Base-by-base conservation (phyloP, 2,329 filamentous ascomycete species). In the Boeremia exigua region DNA sequence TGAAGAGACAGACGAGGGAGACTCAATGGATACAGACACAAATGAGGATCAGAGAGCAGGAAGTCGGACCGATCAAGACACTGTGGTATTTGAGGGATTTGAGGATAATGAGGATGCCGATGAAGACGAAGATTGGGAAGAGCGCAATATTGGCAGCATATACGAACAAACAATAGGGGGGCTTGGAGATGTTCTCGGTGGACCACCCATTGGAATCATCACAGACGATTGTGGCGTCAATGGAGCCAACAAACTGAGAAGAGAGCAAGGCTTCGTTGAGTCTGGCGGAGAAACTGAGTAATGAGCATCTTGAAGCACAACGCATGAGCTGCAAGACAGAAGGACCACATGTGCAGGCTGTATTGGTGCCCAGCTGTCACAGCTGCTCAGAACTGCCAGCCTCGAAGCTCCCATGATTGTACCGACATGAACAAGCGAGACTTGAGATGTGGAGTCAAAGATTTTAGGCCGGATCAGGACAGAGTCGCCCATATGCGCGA, bases 81-180 rank as follows among this genome's bases (percentile, higher is more conserved):
- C 63, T 6, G 66, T 69, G 6, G 63, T 58, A 1, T 72, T 72
- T 47, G 67, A 71, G 44, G 69, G 69, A 2, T 73, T 70, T n/a
- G 78, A 78, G 1, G 78, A 82, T 9, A 78, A 72, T 15, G 70
- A 81, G 36, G 71, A 73, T 4, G 62, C 67, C 33, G 80, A 81
- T 30, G 69, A 86, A 37, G 68, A 71, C 15, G 72, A 74, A 4
- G 64, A 66, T 10, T 65, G 62, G 67, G 66, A 72, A 49, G 67
- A 61, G 45, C 62, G 55, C 10, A 59, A 63, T 23, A 63, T 67
- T 45, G 90, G 87, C 0, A 83, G 83, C 60, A 87, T 96, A 2
- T 96, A 95, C 76, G 90, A 95, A 72, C 84, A 84, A 65, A 95
- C 91, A 0, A 84, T 96, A 61, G 83, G 91, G 34, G 83, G 90